Percentiles rank a stretch among this genome's conserved stretches.
Evolutionary conservation across 1,139 yeast genomes (phyloP).

Genomic region (Blastobotrys arbuscula): DNA sequence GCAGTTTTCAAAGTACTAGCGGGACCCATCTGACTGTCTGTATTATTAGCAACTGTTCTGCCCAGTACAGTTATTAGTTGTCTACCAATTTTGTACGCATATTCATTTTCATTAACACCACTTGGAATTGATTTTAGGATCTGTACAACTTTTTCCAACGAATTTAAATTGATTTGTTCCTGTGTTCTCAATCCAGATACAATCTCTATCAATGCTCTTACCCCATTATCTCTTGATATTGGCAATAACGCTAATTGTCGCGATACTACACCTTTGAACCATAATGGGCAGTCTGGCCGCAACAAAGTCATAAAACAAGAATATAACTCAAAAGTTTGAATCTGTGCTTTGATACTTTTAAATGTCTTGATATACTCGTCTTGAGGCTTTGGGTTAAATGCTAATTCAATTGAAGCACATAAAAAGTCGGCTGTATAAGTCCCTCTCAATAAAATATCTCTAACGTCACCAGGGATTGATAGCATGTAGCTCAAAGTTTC

Average conservation of each 20-base stretch:
- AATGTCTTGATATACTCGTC: constrained; percentile 2
- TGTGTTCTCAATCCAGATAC: constrained; percentile 70
- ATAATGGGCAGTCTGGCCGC: constrained; percentile 26
- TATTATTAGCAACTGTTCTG: not conserved
- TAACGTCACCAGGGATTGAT: constrained; percentile 54
- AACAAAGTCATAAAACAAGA: constrained; percentile 28
- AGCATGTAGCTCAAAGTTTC: constrained; percentile 55
- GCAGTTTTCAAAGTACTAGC: constrained; percentile 42
- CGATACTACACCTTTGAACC: constrained; percentile 34
- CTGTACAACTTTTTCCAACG: constrained; percentile 58
- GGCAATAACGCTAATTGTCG: constrained; percentile 51
- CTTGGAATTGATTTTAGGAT: constrained; percentile 60
- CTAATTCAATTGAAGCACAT: constrained; percentile 49
- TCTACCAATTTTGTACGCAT: constrained; percentile 50
- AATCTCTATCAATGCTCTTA: constrained; percentile 66
- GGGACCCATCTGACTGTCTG: constrained; percentile 29
- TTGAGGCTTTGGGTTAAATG: constrained; percentile 26
- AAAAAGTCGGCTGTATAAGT: constrained; percentile 59
- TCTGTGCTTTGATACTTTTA: constrained; percentile 16
- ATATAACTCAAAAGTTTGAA: constrained; percentile 34
- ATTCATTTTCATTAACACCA: constrained; percentile 42
- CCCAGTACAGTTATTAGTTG: constrained; percentile 54
- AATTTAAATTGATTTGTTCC: constrained; percentile 57
- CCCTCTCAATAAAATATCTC: constrained; percentile 33
- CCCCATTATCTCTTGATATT: constrained; percentile 58